Conservation (phyloP, 768 basidiomycete genomes). For the Trichaptum fuscoviolaceum region DNA sequence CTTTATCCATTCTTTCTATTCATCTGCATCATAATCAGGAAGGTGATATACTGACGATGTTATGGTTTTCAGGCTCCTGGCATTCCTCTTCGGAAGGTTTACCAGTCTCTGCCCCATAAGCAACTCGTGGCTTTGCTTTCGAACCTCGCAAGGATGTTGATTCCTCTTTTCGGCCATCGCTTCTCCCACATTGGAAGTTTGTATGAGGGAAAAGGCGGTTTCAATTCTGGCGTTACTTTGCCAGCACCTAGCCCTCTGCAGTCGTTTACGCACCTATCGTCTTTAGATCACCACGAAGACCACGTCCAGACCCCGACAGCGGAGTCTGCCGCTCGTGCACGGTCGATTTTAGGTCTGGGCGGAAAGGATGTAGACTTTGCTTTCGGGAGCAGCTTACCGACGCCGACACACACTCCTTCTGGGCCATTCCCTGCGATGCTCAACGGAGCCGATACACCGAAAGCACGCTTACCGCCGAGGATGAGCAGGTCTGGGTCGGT, state of each 20-base stretch:
- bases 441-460: not conserved
- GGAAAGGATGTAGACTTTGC: not conserved
- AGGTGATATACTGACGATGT: not conserved
- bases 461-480: not conserved
- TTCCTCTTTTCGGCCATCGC: conserved; percentile 73
- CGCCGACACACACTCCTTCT: not conserved
- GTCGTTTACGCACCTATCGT: not conserved
- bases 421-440: not conserved
- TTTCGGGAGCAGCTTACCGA: not conserved
- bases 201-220: conserved; percentile 11
- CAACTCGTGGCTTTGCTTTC: conserved; percentile 59
- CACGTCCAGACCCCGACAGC: not conserved
- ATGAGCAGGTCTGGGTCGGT: not conserved
- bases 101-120: conserved; percentile 62
- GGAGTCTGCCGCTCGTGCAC: not conserved
- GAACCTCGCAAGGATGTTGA: conserved; percentile 60
- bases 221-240: not conserved
- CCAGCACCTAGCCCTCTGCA: not conserved
- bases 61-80: conserved; percentile 53
- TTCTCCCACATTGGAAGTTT: conserved; percentile 75
- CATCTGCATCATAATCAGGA: not conserved
- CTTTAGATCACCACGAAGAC: not conserved
- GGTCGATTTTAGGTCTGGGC: not conserved
- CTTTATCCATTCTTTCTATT: not conserved
- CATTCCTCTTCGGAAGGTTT: conserved; percentile 63